Evolutionary conservation across 495 filamentous ascomycete genomes (phyloP).

Genomic region (Cetradonia linearis): DNA sequence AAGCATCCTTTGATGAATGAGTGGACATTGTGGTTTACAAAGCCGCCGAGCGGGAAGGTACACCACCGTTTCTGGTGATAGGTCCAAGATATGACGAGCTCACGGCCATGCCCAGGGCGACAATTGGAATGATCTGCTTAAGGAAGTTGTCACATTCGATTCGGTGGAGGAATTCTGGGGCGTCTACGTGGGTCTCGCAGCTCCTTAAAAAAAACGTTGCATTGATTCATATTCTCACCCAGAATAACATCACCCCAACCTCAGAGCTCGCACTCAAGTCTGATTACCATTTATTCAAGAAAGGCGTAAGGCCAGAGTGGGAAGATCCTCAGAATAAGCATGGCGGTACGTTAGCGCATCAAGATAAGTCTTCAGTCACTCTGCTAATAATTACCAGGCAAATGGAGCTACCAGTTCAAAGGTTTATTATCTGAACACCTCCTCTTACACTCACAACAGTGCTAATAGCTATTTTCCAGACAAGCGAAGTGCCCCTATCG

Average conservation of each 20-base stretch:
- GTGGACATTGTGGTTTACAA: constrained; percentile 99
- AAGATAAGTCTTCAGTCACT: not conserved
- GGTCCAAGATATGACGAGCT: not conserved
- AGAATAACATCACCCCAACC: constrained; percentile 98
- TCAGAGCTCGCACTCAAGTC: constrained; percentile 94
- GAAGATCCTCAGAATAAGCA: constrained; percentile 98
- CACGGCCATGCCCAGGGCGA: constrained; percentile 52
- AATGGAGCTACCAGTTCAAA: constrained; percentile 98
- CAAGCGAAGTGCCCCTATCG: constrained; percentile 79
- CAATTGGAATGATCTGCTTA: constrained; percentile 96
- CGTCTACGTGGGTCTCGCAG: constrained; percentile 69
- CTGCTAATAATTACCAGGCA: constrained; percentile 28
- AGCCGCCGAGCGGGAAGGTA: constrained; percentile 94
- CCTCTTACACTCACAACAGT: not conserved
- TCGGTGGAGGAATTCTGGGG: constrained; percentile 99
- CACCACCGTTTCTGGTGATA: constrained; percentile 15
- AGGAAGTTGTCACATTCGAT: constrained; percentile 96
- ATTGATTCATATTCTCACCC: constrained; percentile 8
- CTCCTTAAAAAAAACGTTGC: not conserved
- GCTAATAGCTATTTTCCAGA: constrained; percentile 37
- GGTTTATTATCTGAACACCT: not conserved
- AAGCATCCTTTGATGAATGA: constrained; percentile 93
- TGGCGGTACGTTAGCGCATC: constrained; percentile 47
- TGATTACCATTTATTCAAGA: constrained; percentile 99
- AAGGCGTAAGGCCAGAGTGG: constrained; percentile 94